These are phyloP conservation scores for Clonostachys sp. DNA, from an alignment of 2,329 filamentous ascomycete species.

Conservation along the genomic window DNA sequence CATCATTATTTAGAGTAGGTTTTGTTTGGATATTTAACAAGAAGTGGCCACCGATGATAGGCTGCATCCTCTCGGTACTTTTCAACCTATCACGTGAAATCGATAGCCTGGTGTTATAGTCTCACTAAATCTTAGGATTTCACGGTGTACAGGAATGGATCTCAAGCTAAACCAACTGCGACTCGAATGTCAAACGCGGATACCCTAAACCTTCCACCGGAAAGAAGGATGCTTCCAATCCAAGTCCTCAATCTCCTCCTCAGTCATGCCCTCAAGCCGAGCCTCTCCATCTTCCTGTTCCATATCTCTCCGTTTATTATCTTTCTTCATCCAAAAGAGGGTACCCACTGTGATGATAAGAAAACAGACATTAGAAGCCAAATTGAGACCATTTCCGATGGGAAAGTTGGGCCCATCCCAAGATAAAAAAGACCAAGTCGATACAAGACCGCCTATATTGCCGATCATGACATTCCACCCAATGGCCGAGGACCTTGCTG, in stretches of 20 bases:
- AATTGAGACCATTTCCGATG: slow-evolving; percentile 68
- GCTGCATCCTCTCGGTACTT: too few species aligned
- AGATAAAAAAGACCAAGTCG: slow-evolving; percentile 61
- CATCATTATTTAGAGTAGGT: too few species aligned
- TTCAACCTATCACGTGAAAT: too few species aligned
- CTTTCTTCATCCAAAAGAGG: slow-evolving; percentile 55
- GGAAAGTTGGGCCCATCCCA: slow-evolving; percentile 61
- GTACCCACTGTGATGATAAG: slow-evolving; percentile 43
- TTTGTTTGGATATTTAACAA: too few species aligned
- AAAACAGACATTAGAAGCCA: slow-evolving; percentile 49
- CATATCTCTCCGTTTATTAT: slow-evolving; percentile 43
- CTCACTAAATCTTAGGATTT: too few species aligned
- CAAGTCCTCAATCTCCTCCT: slow-evolving; percentile 51
- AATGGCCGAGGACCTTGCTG: slow-evolving; percentile 62
- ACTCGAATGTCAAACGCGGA: too few species aligned
- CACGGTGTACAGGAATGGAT: too few species aligned
- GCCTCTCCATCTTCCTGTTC: slow-evolving; percentile 35
- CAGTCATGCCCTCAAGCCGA: slow-evolving; percentile 45
- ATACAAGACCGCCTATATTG: slow-evolving; percentile 65
- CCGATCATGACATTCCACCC: slow-evolving; percentile 66
- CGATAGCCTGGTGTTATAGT: too few species aligned
- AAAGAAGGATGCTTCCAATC: slow-evolving; percentile 66
- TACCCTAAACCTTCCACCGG: slow-evolving; percentile 37
- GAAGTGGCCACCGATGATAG: too few species aligned
- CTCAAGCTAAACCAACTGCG: too few species aligned